Percentiles rank a stretch among this genome's conserved stretches.
These are phyloP conservation scores for Pseudozyma tsukubaensis DNA, from an alignment of 1,284 basidiomycete species.

Conservation along the genomic window DNA sequence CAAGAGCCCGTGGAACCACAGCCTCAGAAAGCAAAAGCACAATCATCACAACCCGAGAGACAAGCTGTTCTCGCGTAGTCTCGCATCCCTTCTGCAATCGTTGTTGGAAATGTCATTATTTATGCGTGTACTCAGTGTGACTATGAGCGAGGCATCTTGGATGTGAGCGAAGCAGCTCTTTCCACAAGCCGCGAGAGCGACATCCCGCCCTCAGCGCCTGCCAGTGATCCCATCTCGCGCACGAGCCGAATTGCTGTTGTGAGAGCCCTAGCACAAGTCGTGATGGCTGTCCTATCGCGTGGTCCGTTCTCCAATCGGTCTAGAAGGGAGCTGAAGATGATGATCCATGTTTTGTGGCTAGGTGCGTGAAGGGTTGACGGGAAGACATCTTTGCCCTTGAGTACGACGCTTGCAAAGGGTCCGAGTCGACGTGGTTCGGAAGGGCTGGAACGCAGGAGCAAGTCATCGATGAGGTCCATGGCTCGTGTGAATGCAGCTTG, in stretches of 20 bases:
- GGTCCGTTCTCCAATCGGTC: conserved; percentile 36
- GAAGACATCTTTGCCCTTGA: conserved; percentile 6
- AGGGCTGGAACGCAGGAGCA: conserved; percentile 17
- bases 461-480: conserved; percentile 44
- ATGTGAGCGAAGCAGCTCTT: conserved; percentile 24
- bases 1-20: conserved; percentile 21
- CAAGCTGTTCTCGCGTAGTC: conserved; percentile 31
- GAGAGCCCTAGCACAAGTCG: conserved; percentile 18
- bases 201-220: conserved; percentile 31
- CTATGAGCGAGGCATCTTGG: conserved; percentile 8
- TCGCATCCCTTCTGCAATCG: background rate
- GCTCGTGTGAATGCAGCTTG: conserved; percentile 36
- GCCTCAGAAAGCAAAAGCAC: conserved; percentile 14
- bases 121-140: background rate
- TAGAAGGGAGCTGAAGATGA: conserved; percentile 36
- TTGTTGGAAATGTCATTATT: background rate
- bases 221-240: conserved; percentile 30
- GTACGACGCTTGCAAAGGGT: conserved; percentile 16
- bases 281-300: conserved; percentile 4
- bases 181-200: conserved; percentile 27
- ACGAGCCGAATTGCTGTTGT: conserved; percentile 24
- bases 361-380: conserved; percentile 15
- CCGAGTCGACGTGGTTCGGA: conserved; percentile 18
- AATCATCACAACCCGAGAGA: conserved; percentile 15
- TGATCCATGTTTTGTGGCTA: conserved; percentile 24